These are phyloP conservation scores for Gentiana dahurica DNA, from an alignment of 257 asterid species.

Conservation along the genomic window DNA sequence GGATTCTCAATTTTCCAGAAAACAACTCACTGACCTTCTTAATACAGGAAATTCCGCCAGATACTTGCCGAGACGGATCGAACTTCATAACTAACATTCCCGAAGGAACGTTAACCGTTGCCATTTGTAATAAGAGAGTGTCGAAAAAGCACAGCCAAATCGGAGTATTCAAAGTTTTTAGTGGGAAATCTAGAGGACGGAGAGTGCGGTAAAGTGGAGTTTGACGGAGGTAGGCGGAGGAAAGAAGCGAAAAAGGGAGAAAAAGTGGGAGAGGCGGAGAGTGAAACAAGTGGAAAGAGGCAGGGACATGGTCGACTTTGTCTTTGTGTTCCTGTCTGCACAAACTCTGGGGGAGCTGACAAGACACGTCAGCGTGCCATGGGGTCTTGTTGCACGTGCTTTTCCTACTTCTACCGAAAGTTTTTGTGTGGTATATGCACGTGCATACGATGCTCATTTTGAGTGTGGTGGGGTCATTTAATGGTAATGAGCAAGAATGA, in stretches of 20 bases:
- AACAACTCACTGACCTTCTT: slow-evolving; percentile 26
- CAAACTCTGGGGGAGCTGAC: slow-evolving; percentile 1
- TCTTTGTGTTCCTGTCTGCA: background rate
- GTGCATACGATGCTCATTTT: too few species aligned
- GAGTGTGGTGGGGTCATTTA: too few species aligned
- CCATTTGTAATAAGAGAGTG: slow-evolving; percentile 25
- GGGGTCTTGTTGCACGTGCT: too few species aligned
- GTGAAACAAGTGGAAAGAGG: background rate
- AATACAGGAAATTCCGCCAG: slow-evolving; percentile 40
- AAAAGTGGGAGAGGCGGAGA: background rate
- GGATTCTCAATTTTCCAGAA: slow-evolving; percentile 14
- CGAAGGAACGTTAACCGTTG: slow-evolving; percentile 34
- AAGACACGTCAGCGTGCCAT: background rate
- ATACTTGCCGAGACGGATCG: slow-evolving; percentile 3
- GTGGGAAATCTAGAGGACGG: background rate
- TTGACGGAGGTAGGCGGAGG: background rate
- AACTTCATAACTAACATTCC: slow-evolving; percentile 31
- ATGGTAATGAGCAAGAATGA: too few species aligned
- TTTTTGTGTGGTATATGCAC: too few species aligned
- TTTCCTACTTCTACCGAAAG: too few species aligned
- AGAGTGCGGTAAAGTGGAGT: background rate
- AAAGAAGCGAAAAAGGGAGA: slow-evolving; percentile 3
- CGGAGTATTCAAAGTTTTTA: background rate
- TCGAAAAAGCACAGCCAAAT: background rate
- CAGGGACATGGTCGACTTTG: background rate